These are phyloP conservation scores for Penicillium sumatraense DNA, from an alignment of 2,329 filamentous ascomycete species.

Conservation along the genomic window DNA sequence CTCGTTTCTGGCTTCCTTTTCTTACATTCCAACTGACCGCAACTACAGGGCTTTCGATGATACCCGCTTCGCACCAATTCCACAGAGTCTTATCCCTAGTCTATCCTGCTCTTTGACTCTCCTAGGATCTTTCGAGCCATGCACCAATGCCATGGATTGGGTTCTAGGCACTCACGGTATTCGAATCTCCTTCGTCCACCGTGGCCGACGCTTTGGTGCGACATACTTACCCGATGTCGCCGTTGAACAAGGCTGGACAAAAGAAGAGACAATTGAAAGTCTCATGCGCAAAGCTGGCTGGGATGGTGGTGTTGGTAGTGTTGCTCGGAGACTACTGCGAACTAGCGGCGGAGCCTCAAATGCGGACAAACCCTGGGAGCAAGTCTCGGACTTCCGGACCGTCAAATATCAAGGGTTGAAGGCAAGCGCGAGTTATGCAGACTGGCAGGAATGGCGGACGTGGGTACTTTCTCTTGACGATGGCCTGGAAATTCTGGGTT, in stretches of 20 bases:
- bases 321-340: conserved; percentile 43
- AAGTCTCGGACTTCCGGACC: conserved; percentile 73
- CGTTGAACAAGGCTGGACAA: conserved; percentile 89
- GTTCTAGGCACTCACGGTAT: conserved; percentile 83
- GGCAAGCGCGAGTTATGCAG: conserved; percentile 68
- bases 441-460: conserved; percentile 79
- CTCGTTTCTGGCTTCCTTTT: background rate
- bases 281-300: conserved; percentile 95
- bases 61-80: conserved; percentile 64
- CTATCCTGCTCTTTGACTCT: conserved; percentile 72
- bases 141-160: conserved; percentile 79
- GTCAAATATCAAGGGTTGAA: conserved; percentile 88
- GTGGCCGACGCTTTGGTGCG: conserved; percentile 74
- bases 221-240: conserved; percentile 95
- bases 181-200: conserved; percentile 79
- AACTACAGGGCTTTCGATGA: conserved; percentile 64
- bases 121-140: conserved; percentile 82
- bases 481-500: conserved; percentile 29
- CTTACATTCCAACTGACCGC: background rate
- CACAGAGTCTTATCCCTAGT: conserved; percentile 51
- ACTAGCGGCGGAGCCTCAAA: conserved; percentile 39
- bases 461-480: conserved; percentile 60
- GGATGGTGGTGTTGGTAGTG: conserved; percentile 61
- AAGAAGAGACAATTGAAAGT: conserved; percentile 87
- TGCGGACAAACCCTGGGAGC: conserved; percentile 64